Conservation (phyloP, 2,329 filamentous ascomycete species). For the Nakataea oryzae region DNA sequence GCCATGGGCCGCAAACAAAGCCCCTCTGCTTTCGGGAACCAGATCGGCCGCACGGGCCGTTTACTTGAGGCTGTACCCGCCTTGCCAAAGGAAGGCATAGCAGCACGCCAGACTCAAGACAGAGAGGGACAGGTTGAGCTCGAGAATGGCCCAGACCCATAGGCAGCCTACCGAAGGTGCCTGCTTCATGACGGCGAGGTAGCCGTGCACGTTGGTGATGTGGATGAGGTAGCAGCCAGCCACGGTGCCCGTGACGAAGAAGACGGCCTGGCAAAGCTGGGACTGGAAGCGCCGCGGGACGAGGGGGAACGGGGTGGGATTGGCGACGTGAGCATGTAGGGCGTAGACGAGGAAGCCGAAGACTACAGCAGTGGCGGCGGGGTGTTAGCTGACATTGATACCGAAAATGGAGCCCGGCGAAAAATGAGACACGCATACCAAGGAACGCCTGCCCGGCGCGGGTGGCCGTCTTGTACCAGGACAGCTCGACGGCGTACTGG, state of each 20-base stretch:
- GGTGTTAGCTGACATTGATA: too few species aligned
- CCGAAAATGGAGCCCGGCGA: not conserved
- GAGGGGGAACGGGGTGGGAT: conserved; percentile 36
- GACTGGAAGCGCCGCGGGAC: conserved; percentile 35
- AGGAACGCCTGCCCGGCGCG: conserved; percentile 43
- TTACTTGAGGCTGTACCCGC: conserved; percentile 36
- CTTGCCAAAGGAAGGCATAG: conserved; percentile 33
- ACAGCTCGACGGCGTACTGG: conserved; percentile 61
- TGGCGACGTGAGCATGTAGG: conserved; percentile 42
- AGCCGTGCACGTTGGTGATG: conserved; percentile 69
- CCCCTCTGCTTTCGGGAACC: not conserved
- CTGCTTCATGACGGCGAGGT: conserved; percentile 83
- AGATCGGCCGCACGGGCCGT: not conserved
- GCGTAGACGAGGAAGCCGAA: conserved; percentile 45
- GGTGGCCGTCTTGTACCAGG: conserved; percentile 43
- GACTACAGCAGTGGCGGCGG: conserved; percentile 25
- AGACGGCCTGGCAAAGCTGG: conserved; percentile 46
- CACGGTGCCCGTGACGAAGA: conserved; percentile 48
- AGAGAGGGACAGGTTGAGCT: conserved; percentile 64
- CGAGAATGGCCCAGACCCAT: conserved; percentile 89
- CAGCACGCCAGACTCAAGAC: conserved; percentile 39
- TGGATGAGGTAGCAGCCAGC: conserved; percentile 73
- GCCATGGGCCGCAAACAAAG: not conserved
- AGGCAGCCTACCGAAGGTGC: conserved; percentile 81
- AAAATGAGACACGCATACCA: conserved; percentile 26